Conservation (phyloP, 2,329 filamentous ascomycete genomes). For the Colletotrichum sp. region DNA sequence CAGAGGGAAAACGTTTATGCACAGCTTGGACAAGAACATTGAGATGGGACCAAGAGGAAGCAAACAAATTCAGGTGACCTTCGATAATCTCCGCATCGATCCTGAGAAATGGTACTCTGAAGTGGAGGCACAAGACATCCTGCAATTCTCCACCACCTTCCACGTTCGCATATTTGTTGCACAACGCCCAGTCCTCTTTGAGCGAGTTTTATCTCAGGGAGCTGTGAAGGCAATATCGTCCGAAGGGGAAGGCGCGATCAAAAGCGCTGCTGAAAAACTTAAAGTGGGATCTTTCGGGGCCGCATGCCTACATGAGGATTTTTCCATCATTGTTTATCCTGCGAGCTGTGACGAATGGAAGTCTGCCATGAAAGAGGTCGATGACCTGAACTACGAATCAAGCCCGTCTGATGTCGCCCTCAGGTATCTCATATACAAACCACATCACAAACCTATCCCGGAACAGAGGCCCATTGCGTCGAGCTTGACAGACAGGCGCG, state of each 20-base stretch:
- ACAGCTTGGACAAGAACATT: conserved; percentile 3
- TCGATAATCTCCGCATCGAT: conserved; percentile 10
- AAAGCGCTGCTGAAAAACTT: conserved; percentile 37
- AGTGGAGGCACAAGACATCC: conserved; percentile 25
- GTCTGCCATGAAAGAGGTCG: conserved; percentile 19
- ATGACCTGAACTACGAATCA: neutral
- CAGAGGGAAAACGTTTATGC: neutral
- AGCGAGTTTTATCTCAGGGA: conserved; percentile 13
- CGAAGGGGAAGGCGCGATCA: conserved; percentile 23
- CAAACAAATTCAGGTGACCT: conserved; percentile 4
- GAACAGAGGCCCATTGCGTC: neutral
- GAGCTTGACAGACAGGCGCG: neutral
- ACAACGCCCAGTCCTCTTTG: neutral
- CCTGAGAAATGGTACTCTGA: conserved; percentile 28
- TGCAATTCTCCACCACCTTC: conserved; percentile 40
- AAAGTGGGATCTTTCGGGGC: conserved; percentile 38
- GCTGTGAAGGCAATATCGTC: conserved; percentile 1
- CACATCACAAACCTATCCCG: conserved; percentile 18
- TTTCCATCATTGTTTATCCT: conserved; percentile 45
- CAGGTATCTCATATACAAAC: conserved; percentile 42
- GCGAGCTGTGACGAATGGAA: conserved; percentile 39
- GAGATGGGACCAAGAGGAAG: conserved; percentile 1
- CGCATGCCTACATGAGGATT: conserved; percentile 32
- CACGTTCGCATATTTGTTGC: conserved; percentile 32
- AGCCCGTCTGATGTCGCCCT: conserved; percentile 26